Evolutionary conservation across 768 basidiomycete genomes (phyloP).

Genomic region (Crassisporium funariophilum): DNA sequence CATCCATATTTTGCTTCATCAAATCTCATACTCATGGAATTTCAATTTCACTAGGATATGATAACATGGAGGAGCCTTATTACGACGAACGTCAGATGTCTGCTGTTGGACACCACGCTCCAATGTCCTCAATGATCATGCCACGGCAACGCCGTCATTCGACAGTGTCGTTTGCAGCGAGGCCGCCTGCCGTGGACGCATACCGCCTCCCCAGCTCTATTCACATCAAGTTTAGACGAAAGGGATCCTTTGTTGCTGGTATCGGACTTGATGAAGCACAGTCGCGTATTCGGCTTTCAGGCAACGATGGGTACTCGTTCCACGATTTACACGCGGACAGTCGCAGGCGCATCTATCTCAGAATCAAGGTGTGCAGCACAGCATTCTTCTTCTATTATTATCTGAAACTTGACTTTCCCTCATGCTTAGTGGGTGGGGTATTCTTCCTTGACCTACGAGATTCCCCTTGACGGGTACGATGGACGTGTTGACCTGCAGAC

Average conservation of each 20-base stretch:
- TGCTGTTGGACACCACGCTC: constrained; percentile 35
- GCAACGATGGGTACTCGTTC: constrained; percentile 61
- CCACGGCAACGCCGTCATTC: constrained; percentile 52
- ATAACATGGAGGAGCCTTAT: constrained; percentile 58
- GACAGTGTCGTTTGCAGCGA: constrained; percentile 48
- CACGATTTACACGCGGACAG: constrained; percentile 68
- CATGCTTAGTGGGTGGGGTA: constrained; percentile 67
- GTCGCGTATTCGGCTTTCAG: constrained; percentile 59
- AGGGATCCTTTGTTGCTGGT: constrained; percentile 64
- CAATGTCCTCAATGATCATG: constrained; percentile 36
- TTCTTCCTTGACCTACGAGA: constrained; percentile 69
- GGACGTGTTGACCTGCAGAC: constrained; percentile 67
- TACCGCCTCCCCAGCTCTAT: constrained; percentile 51
- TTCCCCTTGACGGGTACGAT: constrained; percentile 68
- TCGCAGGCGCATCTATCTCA: constrained; percentile 60
- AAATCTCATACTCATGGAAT: constrained; percentile 5
- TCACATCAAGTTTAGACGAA: constrained; percentile 73
- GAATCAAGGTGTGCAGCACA: constrained; percentile 52
- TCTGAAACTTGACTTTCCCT: constrained; percentile 5
- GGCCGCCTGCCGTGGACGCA: constrained; percentile 40
- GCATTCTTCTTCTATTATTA: neutral
- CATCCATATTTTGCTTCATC: neutral
- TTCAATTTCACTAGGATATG: constrained; percentile 40
- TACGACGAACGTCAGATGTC: constrained; percentile 50
- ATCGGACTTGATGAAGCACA: constrained; percentile 72